These are phyloP conservation scores for Hyphopichia wangnamkhiaoensis DNA, from an alignment of 1,139 yeast genomes.

Conservation along the genomic window DNA sequence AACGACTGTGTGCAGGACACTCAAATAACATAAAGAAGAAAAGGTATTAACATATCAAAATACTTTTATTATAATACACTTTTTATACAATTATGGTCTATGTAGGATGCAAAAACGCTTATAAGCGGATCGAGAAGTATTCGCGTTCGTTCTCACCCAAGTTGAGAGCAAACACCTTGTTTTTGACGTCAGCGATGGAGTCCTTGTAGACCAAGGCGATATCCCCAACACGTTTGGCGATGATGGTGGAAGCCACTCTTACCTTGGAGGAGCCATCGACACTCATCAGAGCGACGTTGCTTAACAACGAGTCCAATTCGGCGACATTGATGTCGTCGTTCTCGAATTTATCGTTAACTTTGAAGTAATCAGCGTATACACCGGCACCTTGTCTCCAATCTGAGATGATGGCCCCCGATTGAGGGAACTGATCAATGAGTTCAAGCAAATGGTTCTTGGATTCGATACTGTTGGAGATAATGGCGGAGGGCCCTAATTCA, in stretches of 20 bases:
- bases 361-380: slow-evolving; percentile 50
- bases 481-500: slow-evolving; percentile 68
- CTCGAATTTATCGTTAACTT: slow-evolving; percentile 19
- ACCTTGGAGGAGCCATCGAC: slow-evolving; percentile 28
- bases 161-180: slow-evolving; percentile 34
- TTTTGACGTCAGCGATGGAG: slow-evolving; percentile 16
- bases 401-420: slow-evolving; percentile 38
- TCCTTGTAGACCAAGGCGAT: slow-evolving; percentile 27
- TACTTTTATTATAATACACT: not conserved
- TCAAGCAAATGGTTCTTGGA: slow-evolving; percentile 35
- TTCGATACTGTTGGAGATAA: slow-evolving; percentile 46
- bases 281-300: slow-evolving; percentile 44
- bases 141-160: slow-evolving; percentile 50
- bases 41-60: not conserved
- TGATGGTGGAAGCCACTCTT: slow-evolving; percentile 52
- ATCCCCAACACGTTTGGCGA: slow-evolving; percentile 50
- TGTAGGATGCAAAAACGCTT: not conserved
- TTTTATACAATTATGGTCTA: not conserved
- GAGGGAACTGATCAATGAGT: slow-evolving; percentile 51
- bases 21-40: not conserved
- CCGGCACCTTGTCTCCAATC: slow-evolving; percentile 67
- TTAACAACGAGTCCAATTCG: slow-evolving; percentile 33
- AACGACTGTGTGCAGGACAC: slow-evolving; percentile 2
- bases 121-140: slow-evolving; percentile 31
- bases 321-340: slow-evolving; percentile 15